Percentiles rank a stretch among this genome's conserved stretches.
These are phyloP conservation scores for Mycena vitilis DNA, from an alignment of 768 basidiomycete species.

Conservation along the genomic window DNA sequence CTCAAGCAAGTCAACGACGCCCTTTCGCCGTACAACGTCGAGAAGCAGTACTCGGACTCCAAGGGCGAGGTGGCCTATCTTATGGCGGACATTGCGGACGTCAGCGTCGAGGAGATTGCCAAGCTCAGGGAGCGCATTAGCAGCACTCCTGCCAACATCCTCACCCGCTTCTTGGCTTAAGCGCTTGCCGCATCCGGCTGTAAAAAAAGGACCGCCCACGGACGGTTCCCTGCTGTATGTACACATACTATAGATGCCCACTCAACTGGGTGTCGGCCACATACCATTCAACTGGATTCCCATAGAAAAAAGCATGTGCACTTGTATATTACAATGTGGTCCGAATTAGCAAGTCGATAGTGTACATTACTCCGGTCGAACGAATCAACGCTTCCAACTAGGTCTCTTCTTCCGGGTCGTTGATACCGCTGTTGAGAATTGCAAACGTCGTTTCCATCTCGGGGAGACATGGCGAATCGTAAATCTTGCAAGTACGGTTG, in stretches of 20 bases:
- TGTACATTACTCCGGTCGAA: conserved; percentile 29
- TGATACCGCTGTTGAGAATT: conserved; percentile 91
- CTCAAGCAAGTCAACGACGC: conserved; percentile 95
- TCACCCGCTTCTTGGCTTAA: conserved; percentile 86
- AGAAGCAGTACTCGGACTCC: conserved; percentile 99
- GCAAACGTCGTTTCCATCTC: conserved; percentile 97
- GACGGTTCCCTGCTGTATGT: conserved; percentile 46
- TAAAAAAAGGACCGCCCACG: conserved; percentile 44
- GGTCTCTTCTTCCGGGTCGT: conserved; percentile 91
- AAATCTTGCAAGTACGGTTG: conserved; percentile 95
- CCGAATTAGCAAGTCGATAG: conserved; percentile 28
- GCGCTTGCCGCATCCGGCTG: conserved; percentile 6
- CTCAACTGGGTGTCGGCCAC: conserved; percentile 48
- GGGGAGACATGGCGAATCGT: conserved; percentile 97
- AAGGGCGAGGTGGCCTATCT: conserved; percentile 94
- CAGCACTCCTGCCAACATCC: conserved; percentile 85
- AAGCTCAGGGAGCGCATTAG: conserved; percentile 83
- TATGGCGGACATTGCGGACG: conserved; percentile 96
- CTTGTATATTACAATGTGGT: conserved; percentile 41
- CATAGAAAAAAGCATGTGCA: conserved; percentile 37
- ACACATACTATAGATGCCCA: conserved; percentile 39
- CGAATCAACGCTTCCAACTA: conserved; percentile 43
- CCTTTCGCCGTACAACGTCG: conserved; percentile 95
- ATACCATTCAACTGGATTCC: conserved; percentile 65
- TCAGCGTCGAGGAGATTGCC: conserved; percentile 83